Evolutionary conservation across 495 filamentous ascomycete species (phyloP).

Genomic region (Copromyces sp.): DNA sequence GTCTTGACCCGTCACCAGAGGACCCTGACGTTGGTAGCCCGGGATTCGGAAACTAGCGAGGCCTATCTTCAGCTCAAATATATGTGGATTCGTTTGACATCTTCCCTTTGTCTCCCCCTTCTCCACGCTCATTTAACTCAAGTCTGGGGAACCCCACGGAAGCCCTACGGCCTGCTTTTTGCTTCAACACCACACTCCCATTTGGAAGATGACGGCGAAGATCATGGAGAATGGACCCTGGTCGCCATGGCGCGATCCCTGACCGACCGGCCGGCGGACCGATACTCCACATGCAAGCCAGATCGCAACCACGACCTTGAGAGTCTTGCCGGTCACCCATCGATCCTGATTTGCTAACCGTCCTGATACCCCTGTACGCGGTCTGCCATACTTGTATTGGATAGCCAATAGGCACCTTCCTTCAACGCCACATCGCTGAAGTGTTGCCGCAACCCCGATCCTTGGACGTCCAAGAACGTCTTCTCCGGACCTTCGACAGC

Average conservation of each 20-base stretch:
- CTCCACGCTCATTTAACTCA: not conserved
- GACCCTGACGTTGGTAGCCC: not conserved
- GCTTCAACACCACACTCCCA: not conserved
- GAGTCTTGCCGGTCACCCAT: not conserved
- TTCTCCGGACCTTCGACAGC: not conserved
- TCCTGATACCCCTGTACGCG: constrained; percentile 1
- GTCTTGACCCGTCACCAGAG: not conserved
- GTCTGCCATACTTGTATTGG: constrained; percentile 7
- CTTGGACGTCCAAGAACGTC: constrained; percentile 3
- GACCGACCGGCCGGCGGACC: constrained; percentile 27
- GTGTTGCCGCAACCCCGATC: constrained; percentile 19
- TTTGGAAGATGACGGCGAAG: not conserved
- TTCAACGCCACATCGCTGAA: constrained; percentile 14
- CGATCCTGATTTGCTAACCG: constrained; percentile 15
- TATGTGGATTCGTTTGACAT: not conserved
- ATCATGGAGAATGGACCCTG: constrained; percentile 6
- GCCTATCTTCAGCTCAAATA: not conserved
- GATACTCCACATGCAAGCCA: constrained; percentile 30
- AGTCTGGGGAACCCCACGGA: not conserved
- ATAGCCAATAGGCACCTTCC: constrained; percentile 12
- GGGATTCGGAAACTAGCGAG: not conserved
- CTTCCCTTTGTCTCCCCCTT: not conserved
- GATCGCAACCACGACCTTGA: constrained; percentile 22
- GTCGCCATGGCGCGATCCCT: constrained; percentile 12
- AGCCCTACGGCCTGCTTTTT: not conserved